Conservation (phyloP, 176 grass and related monocot species). For the Zoysia japonica region DNA sequence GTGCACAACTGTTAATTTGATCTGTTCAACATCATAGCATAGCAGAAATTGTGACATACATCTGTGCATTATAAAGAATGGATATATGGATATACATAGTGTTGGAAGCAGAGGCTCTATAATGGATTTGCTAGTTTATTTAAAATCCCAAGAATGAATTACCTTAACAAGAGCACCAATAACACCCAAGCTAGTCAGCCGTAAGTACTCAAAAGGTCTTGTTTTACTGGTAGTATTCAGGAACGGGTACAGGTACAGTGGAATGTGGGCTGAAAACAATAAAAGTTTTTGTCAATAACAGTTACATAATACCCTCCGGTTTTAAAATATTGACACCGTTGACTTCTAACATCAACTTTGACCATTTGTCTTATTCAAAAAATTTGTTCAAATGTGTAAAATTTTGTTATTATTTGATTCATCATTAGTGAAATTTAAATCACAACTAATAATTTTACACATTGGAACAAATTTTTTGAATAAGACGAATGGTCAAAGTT, state of each 20-base stretch:
- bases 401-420: too few species aligned
- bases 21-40: not conserved
- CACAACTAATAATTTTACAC: too few species aligned
- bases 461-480: too few species aligned
- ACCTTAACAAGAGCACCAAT: conserved; percentile 99
- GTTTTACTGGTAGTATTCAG: conserved; percentile 98
- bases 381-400: too few species aligned
- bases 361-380: too few species aligned
- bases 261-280: conserved; percentile 81
- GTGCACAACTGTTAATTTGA: too few species aligned
- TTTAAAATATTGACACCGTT: too few species aligned
- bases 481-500: too few species aligned
- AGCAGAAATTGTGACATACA: conserved; percentile 18
- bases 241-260: conserved; percentile 90
- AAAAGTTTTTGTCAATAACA: conserved; percentile 5
- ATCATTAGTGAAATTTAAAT: too few species aligned
- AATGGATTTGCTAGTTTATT: not conserved
- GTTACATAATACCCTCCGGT: not conserved
- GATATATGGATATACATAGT: not conserved
- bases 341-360: too few species aligned
- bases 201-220: conserved; percentile 91
- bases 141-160: conserved; percentile 17
- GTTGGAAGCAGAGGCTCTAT: conserved; percentile 3
- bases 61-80: not conserved
- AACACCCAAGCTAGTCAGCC: conserved; percentile 93